Conservation (phyloP, 441 rosid genomes). For the Breynia disticha region DNA sequence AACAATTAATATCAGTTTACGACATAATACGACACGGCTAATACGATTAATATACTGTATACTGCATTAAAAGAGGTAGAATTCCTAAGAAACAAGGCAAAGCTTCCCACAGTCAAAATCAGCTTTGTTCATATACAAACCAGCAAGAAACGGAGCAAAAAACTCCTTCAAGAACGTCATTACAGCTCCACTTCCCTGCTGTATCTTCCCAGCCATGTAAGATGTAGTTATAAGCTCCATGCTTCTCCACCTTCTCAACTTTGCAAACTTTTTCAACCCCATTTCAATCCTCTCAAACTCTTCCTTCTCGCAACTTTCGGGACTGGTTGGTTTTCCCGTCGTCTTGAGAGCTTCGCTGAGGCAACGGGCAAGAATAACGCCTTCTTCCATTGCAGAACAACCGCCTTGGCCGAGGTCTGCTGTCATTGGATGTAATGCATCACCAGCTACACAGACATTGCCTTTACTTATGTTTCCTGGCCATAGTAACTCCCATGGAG, state of each 20-base stretch:
- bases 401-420: constrained; percentile 70
- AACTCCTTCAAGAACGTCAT: constrained; percentile 41
- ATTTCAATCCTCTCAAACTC: constrained; percentile 30
- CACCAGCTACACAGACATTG: constrained; percentile 60
- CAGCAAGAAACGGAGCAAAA: constrained; percentile 21
- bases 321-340: constrained; percentile 4
- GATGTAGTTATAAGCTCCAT: constrained; percentile 44
- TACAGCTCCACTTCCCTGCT: constrained; percentile 35
- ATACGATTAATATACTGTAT: too few relatives aligned
- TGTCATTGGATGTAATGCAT: constrained; percentile 76
- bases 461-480: constrained; percentile 49
- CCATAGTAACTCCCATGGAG: constrained; percentile 62
- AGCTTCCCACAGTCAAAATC: constrained; percentile 17
- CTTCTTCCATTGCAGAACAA: constrained; percentile 59
- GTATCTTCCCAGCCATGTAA: constrained; percentile 42
- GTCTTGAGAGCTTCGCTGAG: constrained; percentile 31
- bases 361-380: constrained; percentile 50
- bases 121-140: constrained; percentile 27
- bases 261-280: constrained; percentile 41
- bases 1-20: too few relatives aligned
- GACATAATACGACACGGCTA: too few relatives aligned
- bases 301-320: constrained; percentile 8
- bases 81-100: too few relatives aligned
- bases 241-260: constrained; percentile 71
- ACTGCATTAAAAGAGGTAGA: too few relatives aligned